These are phyloP conservation scores for Chondrus crispus DNA, from an alignment of 23 red algal genomes.

Conservation along the genomic window DNA sequence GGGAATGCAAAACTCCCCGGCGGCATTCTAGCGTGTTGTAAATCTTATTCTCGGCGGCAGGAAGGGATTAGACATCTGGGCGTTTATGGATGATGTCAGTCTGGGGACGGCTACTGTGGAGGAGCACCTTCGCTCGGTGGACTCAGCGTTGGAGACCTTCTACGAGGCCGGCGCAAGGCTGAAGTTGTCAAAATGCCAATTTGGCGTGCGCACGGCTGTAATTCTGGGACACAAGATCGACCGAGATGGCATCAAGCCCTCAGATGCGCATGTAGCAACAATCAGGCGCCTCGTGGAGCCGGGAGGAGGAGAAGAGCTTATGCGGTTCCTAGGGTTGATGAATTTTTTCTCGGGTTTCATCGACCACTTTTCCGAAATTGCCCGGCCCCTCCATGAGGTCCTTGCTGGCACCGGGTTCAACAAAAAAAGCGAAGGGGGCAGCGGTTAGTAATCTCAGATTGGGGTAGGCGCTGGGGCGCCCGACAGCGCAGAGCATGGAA, in stretches of 20 bases:
- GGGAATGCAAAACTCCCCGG: not conserved
- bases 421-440: not conserved
- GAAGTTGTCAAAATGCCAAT: slow-evolving; percentile 16
- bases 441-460: not conserved
- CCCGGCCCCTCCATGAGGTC: not conserved
- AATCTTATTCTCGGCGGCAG: not conserved
- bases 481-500: not conserved
- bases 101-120: not conserved
- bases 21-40: slow-evolving; percentile 6
- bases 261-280: not conserved
- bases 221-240: not conserved
- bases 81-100: not conserved
- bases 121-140: not conserved
- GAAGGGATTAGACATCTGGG: not conserved
- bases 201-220: not conserved
- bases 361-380: not conserved
- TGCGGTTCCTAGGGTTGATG: not conserved
- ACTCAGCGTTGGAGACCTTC: not conserved
- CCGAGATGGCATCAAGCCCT: not conserved
- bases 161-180: not conserved
- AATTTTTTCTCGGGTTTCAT: not conserved
- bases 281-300: not conserved
- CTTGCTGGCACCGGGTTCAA: not conserved
- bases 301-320: not conserved
- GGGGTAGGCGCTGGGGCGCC: not conserved